Conservation (phyloP, 805 yeast genomes). For the Wickerhamiella vanderwaltii region DNA sequence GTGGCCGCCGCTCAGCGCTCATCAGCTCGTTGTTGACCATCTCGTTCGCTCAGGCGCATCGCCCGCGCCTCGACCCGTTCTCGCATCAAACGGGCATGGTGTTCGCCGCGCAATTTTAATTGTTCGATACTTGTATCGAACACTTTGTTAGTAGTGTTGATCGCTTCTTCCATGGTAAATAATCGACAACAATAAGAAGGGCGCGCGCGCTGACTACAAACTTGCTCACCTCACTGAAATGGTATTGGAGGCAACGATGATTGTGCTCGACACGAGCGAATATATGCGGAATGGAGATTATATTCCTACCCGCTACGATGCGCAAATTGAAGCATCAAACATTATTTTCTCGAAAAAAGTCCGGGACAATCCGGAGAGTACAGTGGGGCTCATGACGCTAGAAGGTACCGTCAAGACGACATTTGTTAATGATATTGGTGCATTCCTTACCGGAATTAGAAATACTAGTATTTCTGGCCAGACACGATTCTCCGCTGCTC, state of each 20-base stretch:
- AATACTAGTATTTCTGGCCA: slow-evolving; percentile 59
- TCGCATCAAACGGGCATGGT: not conserved
- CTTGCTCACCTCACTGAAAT: slow-evolving; percentile 31
- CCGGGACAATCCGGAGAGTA: slow-evolving; percentile 82
- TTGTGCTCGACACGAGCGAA: slow-evolving; percentile 91
- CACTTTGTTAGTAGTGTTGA: not conserved
- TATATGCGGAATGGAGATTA: slow-evolving; percentile 93
- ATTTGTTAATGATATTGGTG: slow-evolving; percentile 76
- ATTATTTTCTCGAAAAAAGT: slow-evolving; percentile 75
- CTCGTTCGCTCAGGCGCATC: not conserved
- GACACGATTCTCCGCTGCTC: slow-evolving; percentile 61
- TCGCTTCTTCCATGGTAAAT: slow-evolving; percentile 5
- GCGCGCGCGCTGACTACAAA: not conserved
- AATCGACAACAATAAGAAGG: not conserved
- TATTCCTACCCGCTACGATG: slow-evolving; percentile 75
- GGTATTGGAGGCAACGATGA: slow-evolving; percentile 95
- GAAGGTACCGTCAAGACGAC: slow-evolving; percentile 89
- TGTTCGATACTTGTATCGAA: not conserved
- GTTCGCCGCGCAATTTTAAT: not conserved
- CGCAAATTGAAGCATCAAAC: slow-evolving; percentile 84
- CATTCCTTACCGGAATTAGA: slow-evolving; percentile 71
- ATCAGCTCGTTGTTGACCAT: too few species aligned
- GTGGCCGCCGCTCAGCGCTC: too few species aligned
- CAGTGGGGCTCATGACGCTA: slow-evolving; percentile 81
- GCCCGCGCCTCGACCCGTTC: slow-evolving; percentile 6